Base-by-base conservation (phyloP, 805 yeast species). In the Tetrapisispora pingtungensis region DNA sequence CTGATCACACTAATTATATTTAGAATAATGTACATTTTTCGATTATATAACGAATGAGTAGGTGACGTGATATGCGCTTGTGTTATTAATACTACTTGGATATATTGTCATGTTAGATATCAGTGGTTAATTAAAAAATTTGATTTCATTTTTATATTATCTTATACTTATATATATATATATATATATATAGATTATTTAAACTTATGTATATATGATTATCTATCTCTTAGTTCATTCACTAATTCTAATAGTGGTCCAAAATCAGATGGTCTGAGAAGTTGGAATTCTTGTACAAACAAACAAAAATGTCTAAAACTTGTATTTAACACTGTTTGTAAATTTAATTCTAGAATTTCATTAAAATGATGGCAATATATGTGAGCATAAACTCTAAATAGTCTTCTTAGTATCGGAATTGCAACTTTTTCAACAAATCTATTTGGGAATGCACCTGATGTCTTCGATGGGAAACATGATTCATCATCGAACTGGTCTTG, bases 351-450 rank as follows among this genome's bases (percentile, higher is more conserved):
- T 34, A 88, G 77, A 46, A 93, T 84, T 64, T 90, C 96, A 60
- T 88, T 96, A 64, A 93, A 90, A 63, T 93, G 99, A 59, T 93
- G 97, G 59, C 98, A 93, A 65, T 93, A 93, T 36, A 93, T 85
- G 66, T 93, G 99, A 1, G 98, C 97, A 59, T 93, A 93, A 3
- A 93, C 88, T 61, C 98, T 75, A 65, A 89, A 93, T 41, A 93
- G 70, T 52, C 98, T 76, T 65, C 90, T 87, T 72, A 93, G 78
- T 39, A 93, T 86, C 17, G 95, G 89, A 56, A 80, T 83, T 36
- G 87, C 84, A 49, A 86, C 73, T 40, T 49, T 56, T 7, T 80
- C 73, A 19, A 80, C 79, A 56, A 94, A 89, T 52, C 82, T 86
- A 42, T 79, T 79, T 7, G 96, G 93, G 64, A 93, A 93, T 2